Evolutionary conservation across 768 basidiomycete species (phyloP), one percentile per base, ranked within the genome.

Genomic region (Rhodotorula sphaerocarpa): DNA sequence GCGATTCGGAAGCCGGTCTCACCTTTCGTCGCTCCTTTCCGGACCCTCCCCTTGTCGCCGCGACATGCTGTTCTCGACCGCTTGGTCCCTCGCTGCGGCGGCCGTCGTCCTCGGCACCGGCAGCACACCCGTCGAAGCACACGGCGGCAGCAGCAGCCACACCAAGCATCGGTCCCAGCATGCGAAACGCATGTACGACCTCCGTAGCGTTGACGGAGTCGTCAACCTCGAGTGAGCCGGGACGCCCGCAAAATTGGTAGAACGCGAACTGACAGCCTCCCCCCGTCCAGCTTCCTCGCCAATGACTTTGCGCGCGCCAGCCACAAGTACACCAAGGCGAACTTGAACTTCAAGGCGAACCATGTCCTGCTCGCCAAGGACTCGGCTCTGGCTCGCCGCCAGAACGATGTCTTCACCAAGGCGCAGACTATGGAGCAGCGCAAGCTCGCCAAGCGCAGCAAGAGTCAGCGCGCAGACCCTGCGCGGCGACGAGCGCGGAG

Each of bases 141-240:
- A 46, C n/a, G 28, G 45, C 34, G 15, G 30, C 48, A 15, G 27
- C 21, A 2, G 12, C 21, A 3, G 3, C 20, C 48, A 33, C 30
- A 15, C 25, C 28, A 3, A 34, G 31, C 33, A 28, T 7, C 28
- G 31, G 34, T 10, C n/a, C n/a, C 34, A 5, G 45, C n/a, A n/a
- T 60, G 3, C 65, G 27, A 62, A 59, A 39, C 52, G 61, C 16
- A 62, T 62, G 65, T 45, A 43, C 15, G 65, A 67, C 45, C 43
- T 67, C 27, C 39, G 60, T 5, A 36, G 34, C 18, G 57, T 33
- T 9, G 14, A 50, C 16, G 65, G 65, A 27, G 65, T 59, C n/a
- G 65, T 67, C 53, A 67, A 67, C 54, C 31, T 59, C 16, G 65
- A 67, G 65, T 67, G 31, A 50, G 65, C 25, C 36, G 36, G 16